Base-by-base conservation (phyloP, 768 basidiomycete species). In the Phallus indusiatus region DNA sequence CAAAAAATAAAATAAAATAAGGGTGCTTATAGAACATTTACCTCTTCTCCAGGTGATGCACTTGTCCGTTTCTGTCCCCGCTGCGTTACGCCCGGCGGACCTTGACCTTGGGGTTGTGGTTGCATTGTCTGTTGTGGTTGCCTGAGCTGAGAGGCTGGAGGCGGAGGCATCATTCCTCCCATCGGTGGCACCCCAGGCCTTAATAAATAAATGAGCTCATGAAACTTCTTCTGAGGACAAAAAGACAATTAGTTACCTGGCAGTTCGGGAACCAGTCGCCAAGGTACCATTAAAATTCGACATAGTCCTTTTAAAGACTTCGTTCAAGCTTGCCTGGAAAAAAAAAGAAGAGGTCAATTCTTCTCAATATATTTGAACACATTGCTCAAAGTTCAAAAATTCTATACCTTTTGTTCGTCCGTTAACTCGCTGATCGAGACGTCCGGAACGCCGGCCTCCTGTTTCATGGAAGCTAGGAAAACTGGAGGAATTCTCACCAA, bases 31-130 rank as follows among this genome's bases (percentile, higher is more conserved):
- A 59, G 47, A 33, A 17, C 37, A 34, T 6, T 63, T 63, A 83
- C 83, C 65, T 84, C 83, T 69, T 83, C 83, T 36, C 76, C 78
- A 6, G 83, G 83, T 6, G 83, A 82, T 11, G 81, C 84, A 66
- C 81, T 84, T 62, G 72, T 82, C 62, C 83, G 76, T 64, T 84
- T 83, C 20, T 70, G 71, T 12, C 67, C 61, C 20, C 67, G 71
- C 34, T 59, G 54, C 17, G 21, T 48, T 5, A 57, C 51, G 66
- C 63, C 35, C 68, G 70, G 42, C n/a, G n/a, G n/a, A n/a, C n/a
- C n/a, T n/a, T n/a, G n/a, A n/a, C 42, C 54, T 66, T 71, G 36
- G 66, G 74, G 1, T 56, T 61, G 20, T 62, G 68, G 17, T 51
- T 55, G 28, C 28, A 28, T 28, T 28, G 28, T 54, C 48, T 64